Conservation (phyloP, 768 basidiomycete genomes). For the Cystobasidium ongulense region DNA sequence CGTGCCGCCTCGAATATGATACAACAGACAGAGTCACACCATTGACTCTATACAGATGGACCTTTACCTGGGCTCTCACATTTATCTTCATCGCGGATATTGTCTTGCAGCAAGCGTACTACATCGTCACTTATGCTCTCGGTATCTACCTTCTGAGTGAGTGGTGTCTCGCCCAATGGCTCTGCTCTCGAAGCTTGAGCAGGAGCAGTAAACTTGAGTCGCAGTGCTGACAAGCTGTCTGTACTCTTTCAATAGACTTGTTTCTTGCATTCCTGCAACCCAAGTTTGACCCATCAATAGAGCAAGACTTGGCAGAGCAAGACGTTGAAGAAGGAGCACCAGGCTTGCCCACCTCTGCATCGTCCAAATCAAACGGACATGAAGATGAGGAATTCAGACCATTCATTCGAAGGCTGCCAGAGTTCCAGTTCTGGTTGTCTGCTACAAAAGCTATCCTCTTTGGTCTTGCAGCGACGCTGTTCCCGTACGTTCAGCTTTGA, state of each 20-base stretch:
- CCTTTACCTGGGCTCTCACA: conserved; percentile 63
- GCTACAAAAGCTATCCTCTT: conserved; percentile 79
- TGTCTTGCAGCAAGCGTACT: conserved; percentile 62
- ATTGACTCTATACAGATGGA: conserved; percentile 79
- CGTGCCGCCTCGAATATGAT: not conserved
- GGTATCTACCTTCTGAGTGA: conserved; percentile 41
- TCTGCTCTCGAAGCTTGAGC: conserved; percentile 44
- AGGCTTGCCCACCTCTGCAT: conserved; percentile 45
- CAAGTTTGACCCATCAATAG: conserved; percentile 90
- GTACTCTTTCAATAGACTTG: conserved; percentile 52
- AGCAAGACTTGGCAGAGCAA: conserved; percentile 84
- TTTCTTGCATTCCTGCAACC: conserved; percentile 96
- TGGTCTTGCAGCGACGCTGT: conserved; percentile 70
- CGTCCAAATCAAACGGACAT: conserved; percentile 1
- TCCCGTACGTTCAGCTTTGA: conserved; percentile 75
- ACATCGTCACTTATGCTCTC: conserved; percentile 43
- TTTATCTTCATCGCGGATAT: conserved; percentile 75
- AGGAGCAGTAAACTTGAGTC: conserved; percentile 71
- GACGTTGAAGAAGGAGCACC: conserved; percentile 89
- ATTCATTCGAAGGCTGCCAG: conserved; percentile 87
- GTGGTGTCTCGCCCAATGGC: not conserved
- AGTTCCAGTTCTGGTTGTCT: conserved; percentile 95
- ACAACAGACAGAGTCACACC: conserved; percentile 74
- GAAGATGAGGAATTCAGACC: conserved; percentile 94
- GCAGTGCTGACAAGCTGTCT: conserved; percentile 54